A percentile compares a stretch with the other conserved stretches of the same genome.
These are phyloP conservation scores for Arthroderma uncinatum DNA, from an alignment of 2,329 filamentous ascomycete species.

Conservation along the genomic window DNA sequence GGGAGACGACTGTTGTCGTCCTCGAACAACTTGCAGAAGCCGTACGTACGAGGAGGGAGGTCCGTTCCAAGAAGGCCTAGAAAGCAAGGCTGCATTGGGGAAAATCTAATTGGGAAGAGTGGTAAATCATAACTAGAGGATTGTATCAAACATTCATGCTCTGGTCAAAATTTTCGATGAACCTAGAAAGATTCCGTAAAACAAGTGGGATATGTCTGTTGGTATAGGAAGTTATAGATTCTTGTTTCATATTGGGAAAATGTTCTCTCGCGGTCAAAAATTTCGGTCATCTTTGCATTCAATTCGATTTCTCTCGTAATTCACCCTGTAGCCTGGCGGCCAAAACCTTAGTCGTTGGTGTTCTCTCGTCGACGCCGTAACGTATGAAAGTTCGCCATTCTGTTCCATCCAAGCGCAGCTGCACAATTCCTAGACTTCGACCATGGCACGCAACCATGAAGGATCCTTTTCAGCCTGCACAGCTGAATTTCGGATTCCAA, in stretches of 20 bases:
- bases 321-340: neutral
- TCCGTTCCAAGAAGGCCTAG: slow-evolving; percentile 14
- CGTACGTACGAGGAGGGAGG: slow-evolving; percentile 60
- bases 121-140: neutral
- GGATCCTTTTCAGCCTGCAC: neutral
- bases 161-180: neutral
- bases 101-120: neutral
- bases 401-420: neutral
- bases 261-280: neutral
- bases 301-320: neutral
- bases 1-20: slow-evolving; percentile 71
- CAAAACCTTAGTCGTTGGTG: neutral
- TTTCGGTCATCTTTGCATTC: neutral
- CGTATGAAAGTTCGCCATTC: neutral
- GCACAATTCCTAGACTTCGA: neutral
- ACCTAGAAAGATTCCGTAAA: neutral
- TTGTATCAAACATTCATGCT: neutral
- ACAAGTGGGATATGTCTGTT: neutral
- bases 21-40: slow-evolving; percentile 79
- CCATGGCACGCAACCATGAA: neutral
- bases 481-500: neutral
- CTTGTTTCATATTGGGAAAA: neutral
- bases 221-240: neutral
- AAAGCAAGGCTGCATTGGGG: neutral
- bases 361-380: neutral